phyloP scores from a whole-genome alignment of 148 eudicot genomes.

The Persicaria tinctoria region DNA sequence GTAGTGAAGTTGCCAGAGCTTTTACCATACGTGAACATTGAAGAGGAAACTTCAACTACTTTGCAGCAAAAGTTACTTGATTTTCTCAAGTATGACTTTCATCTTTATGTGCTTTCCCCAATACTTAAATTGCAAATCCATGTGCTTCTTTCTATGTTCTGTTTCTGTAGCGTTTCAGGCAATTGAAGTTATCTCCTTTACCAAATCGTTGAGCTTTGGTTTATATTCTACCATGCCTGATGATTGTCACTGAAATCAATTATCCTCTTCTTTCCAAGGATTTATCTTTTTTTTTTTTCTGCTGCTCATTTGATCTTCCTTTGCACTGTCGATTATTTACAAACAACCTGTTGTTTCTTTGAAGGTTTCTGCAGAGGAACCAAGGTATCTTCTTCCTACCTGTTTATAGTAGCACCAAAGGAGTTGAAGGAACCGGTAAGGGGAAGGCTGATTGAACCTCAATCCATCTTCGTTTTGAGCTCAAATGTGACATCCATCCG shows the following conservation, averaged over 20 bases:
- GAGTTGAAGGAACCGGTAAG: constrained; percentile 42
- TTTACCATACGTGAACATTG: constrained; percentile 51
- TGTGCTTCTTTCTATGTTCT: neutral
- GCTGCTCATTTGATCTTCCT: neutral
- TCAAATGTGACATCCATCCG: neutral
- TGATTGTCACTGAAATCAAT: too few relatives aligned
- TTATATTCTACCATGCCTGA: too few relatives aligned
- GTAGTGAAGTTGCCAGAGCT: constrained; percentile 87
- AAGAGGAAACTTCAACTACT: constrained; percentile 53
- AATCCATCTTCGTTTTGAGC: neutral
- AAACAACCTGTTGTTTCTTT: neutral
- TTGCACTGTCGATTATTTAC: neutral
- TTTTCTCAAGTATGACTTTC: constrained; percentile 54
- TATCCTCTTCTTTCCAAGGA: too few relatives aligned
- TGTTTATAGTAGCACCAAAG: constrained; percentile 46
- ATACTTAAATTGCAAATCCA: neutral
- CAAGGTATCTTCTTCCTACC: constrained; percentile 63
- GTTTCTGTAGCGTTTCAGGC: neutral
- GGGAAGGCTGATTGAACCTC: constrained; percentile 45
- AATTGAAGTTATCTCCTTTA: neutral
- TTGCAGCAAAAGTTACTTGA: constrained; percentile 75
- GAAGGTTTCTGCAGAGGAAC: constrained; percentile 83
- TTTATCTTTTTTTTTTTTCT: neutral
- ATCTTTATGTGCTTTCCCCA: constrained; percentile 8
- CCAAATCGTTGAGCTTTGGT: too few relatives aligned